phyloP scores from a whole-genome alignment of 2,329 filamentous ascomycete genomes.

The Fusarium sp. region DNA sequence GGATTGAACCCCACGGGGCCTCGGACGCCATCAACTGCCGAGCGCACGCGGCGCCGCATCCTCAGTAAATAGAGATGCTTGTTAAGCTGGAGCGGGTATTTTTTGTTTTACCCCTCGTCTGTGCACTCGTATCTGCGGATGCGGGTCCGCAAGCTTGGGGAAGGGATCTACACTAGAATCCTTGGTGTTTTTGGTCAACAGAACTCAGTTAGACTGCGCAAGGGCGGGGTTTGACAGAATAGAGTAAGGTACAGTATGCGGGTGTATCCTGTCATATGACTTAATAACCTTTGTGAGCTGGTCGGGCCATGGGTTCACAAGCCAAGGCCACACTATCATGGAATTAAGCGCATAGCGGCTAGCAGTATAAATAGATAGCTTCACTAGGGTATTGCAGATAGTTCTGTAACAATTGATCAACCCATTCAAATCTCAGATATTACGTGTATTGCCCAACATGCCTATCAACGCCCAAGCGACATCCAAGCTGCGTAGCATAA shows the following conservation, averaged over 20 bases:
- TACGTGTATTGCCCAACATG: constrained; percentile 16
- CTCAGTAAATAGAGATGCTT: neutral
- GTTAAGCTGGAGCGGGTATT: neutral
- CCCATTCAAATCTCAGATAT: neutral
- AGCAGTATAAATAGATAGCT: constrained; percentile 9
- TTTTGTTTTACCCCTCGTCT: neutral
- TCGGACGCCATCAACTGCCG: constrained; percentile 13
- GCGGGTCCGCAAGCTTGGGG: constrained; percentile 22
- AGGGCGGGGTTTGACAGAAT: neutral
- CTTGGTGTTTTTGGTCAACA: neutral
- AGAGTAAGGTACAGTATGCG: neutral
- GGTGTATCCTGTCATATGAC: neutral
- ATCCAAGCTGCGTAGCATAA: constrained; percentile 37
- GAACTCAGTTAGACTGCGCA: neutral
- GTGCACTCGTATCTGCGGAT: constrained; percentile 13
- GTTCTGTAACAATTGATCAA: neutral
- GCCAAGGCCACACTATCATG: neutral
- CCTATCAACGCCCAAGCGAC: constrained; percentile 22
- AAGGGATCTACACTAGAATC: neutral
- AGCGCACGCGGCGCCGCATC: constrained; percentile 16
- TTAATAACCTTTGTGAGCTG: neutral
- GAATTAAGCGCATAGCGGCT: neutral
- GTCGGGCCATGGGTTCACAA: neutral
- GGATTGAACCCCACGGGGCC: neutral
- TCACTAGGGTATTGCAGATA: neutral